Percentiles rank a stretch among this genome's conserved stretches.
Conservation (phyloP, 768 basidiomycete genomes). For the Tricholoma terreum region DNA sequence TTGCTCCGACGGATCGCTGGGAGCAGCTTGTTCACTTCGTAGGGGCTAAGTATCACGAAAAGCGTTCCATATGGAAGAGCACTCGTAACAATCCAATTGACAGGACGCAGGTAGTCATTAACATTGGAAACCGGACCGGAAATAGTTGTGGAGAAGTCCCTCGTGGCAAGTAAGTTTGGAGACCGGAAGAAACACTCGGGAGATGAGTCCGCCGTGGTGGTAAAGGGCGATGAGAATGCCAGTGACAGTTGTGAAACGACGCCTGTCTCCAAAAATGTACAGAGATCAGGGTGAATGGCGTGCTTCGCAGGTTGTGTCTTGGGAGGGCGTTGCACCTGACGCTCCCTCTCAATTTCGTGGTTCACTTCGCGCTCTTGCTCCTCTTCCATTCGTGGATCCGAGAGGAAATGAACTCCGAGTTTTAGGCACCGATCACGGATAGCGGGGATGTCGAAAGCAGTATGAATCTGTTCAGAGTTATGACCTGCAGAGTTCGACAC, state of each 20-base stretch:
- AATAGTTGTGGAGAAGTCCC: slow-evolving; percentile 34
- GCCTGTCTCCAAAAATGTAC: slow-evolving; percentile 28
- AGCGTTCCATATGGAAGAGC: background rate
- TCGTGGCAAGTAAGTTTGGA: slow-evolving; percentile 26
- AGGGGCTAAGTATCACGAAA: slow-evolving; percentile 39
- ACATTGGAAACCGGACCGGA: slow-evolving; percentile 6
- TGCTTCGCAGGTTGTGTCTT: slow-evolving; percentile 26
- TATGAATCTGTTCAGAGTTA: background rate
- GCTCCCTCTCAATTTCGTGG: slow-evolving; percentile 42
- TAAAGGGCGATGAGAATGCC: slow-evolving; percentile 20
- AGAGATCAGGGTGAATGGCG: slow-evolving; percentile 22
- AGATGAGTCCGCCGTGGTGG: background rate
- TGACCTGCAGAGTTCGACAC: slow-evolving; percentile 6
- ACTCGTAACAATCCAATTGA: slow-evolving; percentile 41
- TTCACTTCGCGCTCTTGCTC: slow-evolving; percentile 50
- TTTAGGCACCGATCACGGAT: slow-evolving; percentile 22
- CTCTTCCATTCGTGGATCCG: slow-evolving; percentile 33
- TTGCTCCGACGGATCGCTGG: slow-evolving; percentile 29
- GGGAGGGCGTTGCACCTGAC: slow-evolving; percentile 34
- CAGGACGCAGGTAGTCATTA: slow-evolving; percentile 34
- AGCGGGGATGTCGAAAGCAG: slow-evolving; percentile 10
- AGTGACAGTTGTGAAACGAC: slow-evolving; percentile 10
- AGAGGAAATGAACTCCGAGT: slow-evolving; percentile 25
- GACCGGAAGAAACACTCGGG: slow-evolving; percentile 20
- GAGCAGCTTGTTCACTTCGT: slow-evolving; percentile 36